Evolutionary conservation across 768 basidiomycete species (phyloP), one percentile per base, ranked within the genome.

Genomic region (Xerocomus spinulosus): DNA sequence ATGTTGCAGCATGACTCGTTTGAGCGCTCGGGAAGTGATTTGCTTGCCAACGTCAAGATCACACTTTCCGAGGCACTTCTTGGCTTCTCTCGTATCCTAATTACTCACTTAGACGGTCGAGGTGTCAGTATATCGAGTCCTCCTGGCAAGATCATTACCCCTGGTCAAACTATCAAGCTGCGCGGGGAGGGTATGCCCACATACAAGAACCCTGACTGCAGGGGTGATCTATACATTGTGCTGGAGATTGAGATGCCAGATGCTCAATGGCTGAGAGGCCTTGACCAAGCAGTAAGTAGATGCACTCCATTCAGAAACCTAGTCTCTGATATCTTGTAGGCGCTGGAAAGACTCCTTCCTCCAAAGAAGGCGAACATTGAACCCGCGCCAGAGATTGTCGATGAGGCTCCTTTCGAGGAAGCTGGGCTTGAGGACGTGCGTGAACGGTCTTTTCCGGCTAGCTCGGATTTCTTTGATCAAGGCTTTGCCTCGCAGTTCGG

Each of bases 1-100:
- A 71, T 77, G 4, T 60, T 68, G 28, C 77, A 78, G 0, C 94
- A 99, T 55, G 73, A 81, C 5, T 82, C 85, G 2, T 94, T 99
- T 61, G 85, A 88, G 57, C 83, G 91, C 30, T 83, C 85, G 10
- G 87, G 87, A 44, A 81, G 81, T 50, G 87, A 94, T 61, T 77
- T 99, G 26, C 73, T 88, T 32, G 82, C 89, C 3, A 82, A 79
- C 26, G 80, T 92, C 48, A 82, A 83, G 38, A 85, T 99, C 48
- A 94, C 92, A 1, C 74, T 98, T 24, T 94, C 93, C 9, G 95
- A 99, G 68, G 90, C 93, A 3, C 78, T 98, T 9, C 78, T 96
- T 44, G 95, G 95, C n/a, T 94, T 99, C 71, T 88, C 85, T 39
- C 82, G 95, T 23, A 85, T 97, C 52, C 70, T 96, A 20, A 72